Percentiles rank a stretch among this genome's conserved stretches.
Conservation (phyloP, 768 basidiomycete genomes). For the Macrolepiota albuminosa region DNA sequence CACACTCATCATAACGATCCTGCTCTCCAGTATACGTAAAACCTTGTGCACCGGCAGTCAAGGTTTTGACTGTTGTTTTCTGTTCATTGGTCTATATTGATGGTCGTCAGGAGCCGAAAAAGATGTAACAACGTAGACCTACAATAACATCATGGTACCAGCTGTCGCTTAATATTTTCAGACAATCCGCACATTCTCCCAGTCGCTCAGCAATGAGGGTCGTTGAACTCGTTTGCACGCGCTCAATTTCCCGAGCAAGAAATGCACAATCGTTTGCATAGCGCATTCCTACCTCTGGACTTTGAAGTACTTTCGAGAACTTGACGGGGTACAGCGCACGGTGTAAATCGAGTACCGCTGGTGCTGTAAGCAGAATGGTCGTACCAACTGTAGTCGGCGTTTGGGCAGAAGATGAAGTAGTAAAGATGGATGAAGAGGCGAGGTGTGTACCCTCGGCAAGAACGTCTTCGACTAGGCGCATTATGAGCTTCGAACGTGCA, state of each 20-base stretch:
- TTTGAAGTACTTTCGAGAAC: slow-evolving; percentile 41
- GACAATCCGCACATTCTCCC: slow-evolving; percentile 42
- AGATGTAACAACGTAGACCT: slow-evolving; percentile 23
- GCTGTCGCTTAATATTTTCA: slow-evolving; percentile 57
- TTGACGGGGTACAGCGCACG: slow-evolving; percentile 73
- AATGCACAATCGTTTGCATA: slow-evolving; percentile 82
- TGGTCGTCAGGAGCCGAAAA: neutral
- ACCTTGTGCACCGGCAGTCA: slow-evolving; percentile 52
- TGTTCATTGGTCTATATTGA: slow-evolving; percentile 44
- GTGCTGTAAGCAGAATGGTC: slow-evolving; percentile 55
- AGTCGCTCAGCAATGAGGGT: slow-evolving; percentile 39
- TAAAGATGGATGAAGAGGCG: slow-evolving; percentile 49
- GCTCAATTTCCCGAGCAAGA: slow-evolving; percentile 49
- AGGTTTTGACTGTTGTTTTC: slow-evolving; percentile 35
- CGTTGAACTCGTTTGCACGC: slow-evolving; percentile 24
- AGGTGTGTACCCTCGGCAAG: slow-evolving; percentile 67
- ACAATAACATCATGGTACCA: slow-evolving; percentile 73
- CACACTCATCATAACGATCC: slow-evolving; percentile 72
- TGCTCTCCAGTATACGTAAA: slow-evolving; percentile 70
- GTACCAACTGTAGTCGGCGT: slow-evolving; percentile 40
- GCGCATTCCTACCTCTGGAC: slow-evolving; percentile 57
- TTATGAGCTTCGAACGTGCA: slow-evolving; percentile 45
- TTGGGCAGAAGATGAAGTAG: slow-evolving; percentile 18
- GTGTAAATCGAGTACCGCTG: slow-evolving; percentile 71
- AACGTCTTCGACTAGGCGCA: slow-evolving; percentile 54